Conservation (phyloP, 257 asterid genomes). For the Cordia subcordata region DNA sequence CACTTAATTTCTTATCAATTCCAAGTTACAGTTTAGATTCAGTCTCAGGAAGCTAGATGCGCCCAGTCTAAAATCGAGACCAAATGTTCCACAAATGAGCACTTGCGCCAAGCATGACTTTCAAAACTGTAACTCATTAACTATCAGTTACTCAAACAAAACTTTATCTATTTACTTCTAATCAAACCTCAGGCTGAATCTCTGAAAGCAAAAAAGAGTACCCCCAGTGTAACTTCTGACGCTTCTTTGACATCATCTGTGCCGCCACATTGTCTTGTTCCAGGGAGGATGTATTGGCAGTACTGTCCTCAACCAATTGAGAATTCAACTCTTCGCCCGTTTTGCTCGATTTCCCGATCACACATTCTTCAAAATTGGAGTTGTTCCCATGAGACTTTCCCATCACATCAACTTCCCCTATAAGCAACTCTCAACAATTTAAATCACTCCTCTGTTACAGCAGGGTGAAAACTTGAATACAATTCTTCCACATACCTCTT, state of each 20-base stretch:
- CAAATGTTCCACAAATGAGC: neutral
- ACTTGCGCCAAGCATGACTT: neutral
- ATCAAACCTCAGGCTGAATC: neutral
- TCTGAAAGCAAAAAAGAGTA: constrained; percentile 14
- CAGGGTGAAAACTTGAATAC: neutral
- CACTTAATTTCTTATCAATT: too few relatives aligned
- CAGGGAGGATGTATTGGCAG: constrained; percentile 8
- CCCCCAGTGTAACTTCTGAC: constrained; percentile 84
- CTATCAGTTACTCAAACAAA: neutral
- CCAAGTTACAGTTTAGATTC: too few relatives aligned
- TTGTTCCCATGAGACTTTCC: constrained; percentile 36
- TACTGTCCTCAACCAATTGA: constrained; percentile 17
- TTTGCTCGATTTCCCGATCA: constrained; percentile 14
- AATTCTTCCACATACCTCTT: constrained; percentile 38
- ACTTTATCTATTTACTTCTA: neutral
- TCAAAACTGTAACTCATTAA: neutral
- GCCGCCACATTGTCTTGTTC: constrained; percentile 24
- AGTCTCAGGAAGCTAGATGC: too few relatives aligned
- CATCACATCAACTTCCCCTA: constrained; percentile 28
- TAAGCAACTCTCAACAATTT: neutral
- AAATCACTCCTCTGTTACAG: neutral
- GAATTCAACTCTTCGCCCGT: constrained; percentile 18
- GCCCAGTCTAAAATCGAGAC: neutral
- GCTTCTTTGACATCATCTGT: constrained; percentile 26
- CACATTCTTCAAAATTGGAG: constrained; percentile 14